Evolutionary conservation across 2,329 filamentous ascomycete species (phyloP).

Genomic region (Apiospora kogelbergensis): DNA sequence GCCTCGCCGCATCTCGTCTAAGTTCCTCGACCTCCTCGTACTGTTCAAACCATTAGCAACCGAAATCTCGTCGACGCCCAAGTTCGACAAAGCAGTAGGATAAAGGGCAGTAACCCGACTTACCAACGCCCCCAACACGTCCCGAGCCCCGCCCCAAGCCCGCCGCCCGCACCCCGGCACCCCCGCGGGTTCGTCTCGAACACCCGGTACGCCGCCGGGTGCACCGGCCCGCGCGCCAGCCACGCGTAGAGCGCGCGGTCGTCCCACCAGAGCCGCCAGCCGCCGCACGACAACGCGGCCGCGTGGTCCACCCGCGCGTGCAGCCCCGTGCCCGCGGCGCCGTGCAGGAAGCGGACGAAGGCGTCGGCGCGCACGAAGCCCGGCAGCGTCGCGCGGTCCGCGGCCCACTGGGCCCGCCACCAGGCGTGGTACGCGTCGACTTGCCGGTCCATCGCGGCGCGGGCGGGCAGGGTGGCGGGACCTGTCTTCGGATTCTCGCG

Average conservation of each 20-base stretch:
- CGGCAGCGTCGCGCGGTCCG: slow-evolving; percentile 20
- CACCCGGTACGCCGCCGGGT: slow-evolving; percentile 25
- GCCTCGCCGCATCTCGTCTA: not conserved
- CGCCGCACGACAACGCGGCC: slow-evolving; percentile 21
- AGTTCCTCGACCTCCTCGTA: not conserved
- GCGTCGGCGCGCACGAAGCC: slow-evolving; percentile 22
- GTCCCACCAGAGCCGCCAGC: slow-evolving; percentile 25
- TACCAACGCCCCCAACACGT: slow-evolving; percentile 23
- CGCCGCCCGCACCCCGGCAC: slow-evolving; percentile 26
- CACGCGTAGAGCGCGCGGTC: slow-evolving; percentile 25
- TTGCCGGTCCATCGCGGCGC: slow-evolving; percentile 24
- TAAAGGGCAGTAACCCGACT: no score
- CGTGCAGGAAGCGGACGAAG: slow-evolving; percentile 28
- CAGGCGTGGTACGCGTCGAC: slow-evolving; percentile 27
- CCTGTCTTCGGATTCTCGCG: no score
- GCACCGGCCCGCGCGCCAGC: slow-evolving; percentile 25
- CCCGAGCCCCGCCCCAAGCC: slow-evolving; percentile 22
- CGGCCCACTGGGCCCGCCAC: slow-evolving; percentile 25
- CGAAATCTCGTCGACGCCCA: no score
- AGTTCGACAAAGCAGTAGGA: no score
- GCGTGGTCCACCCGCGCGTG: slow-evolving; percentile 27
- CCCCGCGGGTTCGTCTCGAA: slow-evolving; percentile 27
- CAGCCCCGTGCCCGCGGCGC: slow-evolving; percentile 25
- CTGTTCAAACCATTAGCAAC: not conserved
- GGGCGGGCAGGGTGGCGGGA: slow-evolving; percentile 20